Evolutionary conservation across 495 filamentous ascomycete genomes (phyloP).

Genomic region (Podospora bellae-mahoneyi): DNA sequence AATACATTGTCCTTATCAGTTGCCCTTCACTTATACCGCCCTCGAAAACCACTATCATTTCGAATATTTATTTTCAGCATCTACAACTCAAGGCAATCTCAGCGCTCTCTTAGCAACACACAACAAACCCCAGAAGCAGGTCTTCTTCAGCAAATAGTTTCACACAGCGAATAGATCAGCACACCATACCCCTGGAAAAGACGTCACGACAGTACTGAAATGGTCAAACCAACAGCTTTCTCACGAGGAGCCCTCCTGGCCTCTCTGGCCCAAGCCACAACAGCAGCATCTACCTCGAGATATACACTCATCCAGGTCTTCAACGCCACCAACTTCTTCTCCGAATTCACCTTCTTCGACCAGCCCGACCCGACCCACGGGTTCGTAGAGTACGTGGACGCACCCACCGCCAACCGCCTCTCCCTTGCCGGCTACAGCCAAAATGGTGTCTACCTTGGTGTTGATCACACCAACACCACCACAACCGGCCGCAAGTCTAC

Average conservation of each 20-base stretch:
- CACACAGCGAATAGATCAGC: background rate
- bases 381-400: constrained; percentile 63
- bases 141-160: background rate
- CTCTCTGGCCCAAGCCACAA: constrained; percentile 20
- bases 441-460: constrained; percentile 52
- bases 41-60: background rate
- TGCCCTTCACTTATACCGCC: background rate
- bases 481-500: constrained; percentile 62
- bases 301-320: constrained; percentile 48
- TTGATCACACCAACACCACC: constrained; percentile 47
- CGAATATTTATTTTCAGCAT: background rate
- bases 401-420: constrained; percentile 49
- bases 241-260: constrained; percentile 2
- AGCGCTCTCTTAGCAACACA: background rate
- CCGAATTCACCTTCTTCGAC: constrained; percentile 53
- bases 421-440: constrained; percentile 57
- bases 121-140: background rate
- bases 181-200: background rate
- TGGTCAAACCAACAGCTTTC: constrained; percentile 6
- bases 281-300: constrained; percentile 20
- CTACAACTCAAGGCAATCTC: background rate
- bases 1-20: background rate
- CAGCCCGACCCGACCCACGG: constrained; percentile 63
- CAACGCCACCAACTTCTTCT: constrained; percentile 54
- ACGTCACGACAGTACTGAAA: background rate